Evolutionary conservation across 495 filamentous ascomycete genomes (phyloP).

Genomic region (Aspergillus cristatus): DNA sequence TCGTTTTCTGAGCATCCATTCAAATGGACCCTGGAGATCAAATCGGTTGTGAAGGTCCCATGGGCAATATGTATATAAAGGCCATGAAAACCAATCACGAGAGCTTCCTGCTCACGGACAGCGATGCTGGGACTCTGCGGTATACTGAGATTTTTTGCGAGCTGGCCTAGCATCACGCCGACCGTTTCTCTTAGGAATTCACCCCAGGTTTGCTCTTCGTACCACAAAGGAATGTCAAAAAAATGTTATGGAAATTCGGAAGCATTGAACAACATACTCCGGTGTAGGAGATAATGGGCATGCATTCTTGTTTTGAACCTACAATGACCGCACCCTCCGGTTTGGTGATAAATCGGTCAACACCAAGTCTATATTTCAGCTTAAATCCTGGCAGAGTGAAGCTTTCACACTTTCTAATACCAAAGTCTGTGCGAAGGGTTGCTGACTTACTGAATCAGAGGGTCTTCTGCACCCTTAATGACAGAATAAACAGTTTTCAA

Average conservation of each 20-base stretch:
- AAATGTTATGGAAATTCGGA: neutral
- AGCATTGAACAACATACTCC: neutral
- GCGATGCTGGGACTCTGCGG: neutral
- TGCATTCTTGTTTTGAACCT: neutral
- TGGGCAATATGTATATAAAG: constrained; percentile 2
- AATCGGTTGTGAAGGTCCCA: neutral
- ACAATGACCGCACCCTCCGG: neutral
- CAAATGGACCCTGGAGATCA: constrained; percentile 2
- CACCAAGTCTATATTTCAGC: neutral
- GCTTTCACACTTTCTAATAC: too few relatives aligned
- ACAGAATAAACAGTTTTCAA: neutral
- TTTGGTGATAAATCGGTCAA: neutral
- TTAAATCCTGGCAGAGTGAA: neutral
- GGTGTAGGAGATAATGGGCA: neutral
- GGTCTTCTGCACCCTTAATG: neutral
- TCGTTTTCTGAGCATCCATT: constrained; percentile 2
- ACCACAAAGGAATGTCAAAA: neutral
- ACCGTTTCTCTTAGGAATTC: constrained; percentile 4
- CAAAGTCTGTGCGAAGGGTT: too few relatives aligned
- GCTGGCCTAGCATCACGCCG: constrained; percentile 6
- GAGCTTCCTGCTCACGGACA: neutral
- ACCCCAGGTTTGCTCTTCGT: constrained; percentile 4
- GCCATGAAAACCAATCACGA: constrained; percentile 4
- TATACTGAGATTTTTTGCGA: constrained; percentile 1
- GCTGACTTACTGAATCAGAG: neutral